Evolutionary conservation across 169 alveolate genomes (phyloP).

Genomic region (Cryptosporidium meleagridis): DNA sequence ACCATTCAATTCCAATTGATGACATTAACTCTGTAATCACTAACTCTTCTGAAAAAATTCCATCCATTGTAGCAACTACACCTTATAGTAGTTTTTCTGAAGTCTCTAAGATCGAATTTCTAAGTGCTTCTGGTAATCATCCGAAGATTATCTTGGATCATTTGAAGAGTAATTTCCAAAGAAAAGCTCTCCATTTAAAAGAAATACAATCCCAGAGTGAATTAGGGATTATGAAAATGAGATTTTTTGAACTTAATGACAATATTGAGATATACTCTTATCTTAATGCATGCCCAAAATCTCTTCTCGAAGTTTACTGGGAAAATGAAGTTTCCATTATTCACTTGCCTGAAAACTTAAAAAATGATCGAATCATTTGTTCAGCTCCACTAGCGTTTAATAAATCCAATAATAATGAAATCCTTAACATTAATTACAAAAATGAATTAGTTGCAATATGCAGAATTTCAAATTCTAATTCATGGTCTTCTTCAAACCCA

Average conservation of each 20-base stretch:
- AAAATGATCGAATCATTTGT: not conserved
- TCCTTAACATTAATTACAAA: conserved; percentile 42
- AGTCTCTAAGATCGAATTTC: not conserved
- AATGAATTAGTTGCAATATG: conserved; percentile 31
- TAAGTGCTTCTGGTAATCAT: not conserved
- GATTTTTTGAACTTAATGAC: conserved; percentile 44
- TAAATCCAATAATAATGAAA: conserved; percentile 7
- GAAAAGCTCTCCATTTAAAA: not conserved
- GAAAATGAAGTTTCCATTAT: conserved; percentile 11
- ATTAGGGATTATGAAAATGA: not conserved
- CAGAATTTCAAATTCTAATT: conserved; percentile 21
- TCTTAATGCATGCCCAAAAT: conserved; percentile 22
- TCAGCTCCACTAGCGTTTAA: not conserved
- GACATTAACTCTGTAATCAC: not conserved
- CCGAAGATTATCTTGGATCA: not conserved
- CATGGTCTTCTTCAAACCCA: conserved; percentile 31
- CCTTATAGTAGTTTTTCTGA: not conserved
- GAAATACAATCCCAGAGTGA: not conserved
- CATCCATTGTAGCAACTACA: not conserved
- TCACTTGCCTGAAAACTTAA: not conserved
- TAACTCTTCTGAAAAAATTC: conserved; percentile 9
- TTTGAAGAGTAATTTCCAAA: conserved; percentile 12
- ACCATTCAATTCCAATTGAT: not conserved
- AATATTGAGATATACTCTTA: not conserved
- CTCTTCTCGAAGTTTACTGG: conserved; percentile 37